Evolutionary conservation across 805 yeast genomes (phyloP).

Genomic region (Ogataea dorogensis): DNA sequence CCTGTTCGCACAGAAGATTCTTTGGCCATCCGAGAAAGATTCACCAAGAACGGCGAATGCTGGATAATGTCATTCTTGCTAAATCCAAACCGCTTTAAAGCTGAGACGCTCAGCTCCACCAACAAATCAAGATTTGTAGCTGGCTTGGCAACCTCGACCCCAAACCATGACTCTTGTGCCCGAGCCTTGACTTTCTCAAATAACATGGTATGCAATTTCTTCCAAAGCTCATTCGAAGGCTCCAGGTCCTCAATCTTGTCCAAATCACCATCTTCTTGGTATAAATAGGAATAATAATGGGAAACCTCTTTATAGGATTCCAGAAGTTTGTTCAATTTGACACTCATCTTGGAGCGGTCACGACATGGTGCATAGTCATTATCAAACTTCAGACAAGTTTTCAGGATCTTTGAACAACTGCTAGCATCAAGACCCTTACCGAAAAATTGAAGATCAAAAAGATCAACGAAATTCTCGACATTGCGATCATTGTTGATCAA

Average conservation of each 20-base stretch:
- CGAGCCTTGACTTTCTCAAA: slow-evolving; percentile 27
- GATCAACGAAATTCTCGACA: slow-evolving; percentile 22
- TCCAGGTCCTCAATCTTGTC: slow-evolving; percentile 35
- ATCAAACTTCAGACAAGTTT: slow-evolving; percentile 71
- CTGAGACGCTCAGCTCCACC: slow-evolving; percentile 17
- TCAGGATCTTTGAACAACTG: slow-evolving; percentile 22
- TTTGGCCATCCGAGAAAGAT: slow-evolving; percentile 23
- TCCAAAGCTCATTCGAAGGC: slow-evolving; percentile 43
- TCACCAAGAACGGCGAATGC: slow-evolving; percentile 21
- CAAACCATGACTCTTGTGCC: slow-evolving; percentile 17
- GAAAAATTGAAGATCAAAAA: slow-evolving; percentile 31
- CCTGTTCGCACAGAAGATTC: slow-evolving; percentile 16
- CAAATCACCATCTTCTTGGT: slow-evolving; percentile 30
- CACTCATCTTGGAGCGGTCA: slow-evolving; percentile 48
- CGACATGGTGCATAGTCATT: slow-evolving; percentile 69
- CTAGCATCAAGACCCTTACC: slow-evolving; percentile 21
- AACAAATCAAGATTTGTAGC: slow-evolving; percentile 30
- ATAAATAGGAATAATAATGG: slow-evolving; percentile 37
- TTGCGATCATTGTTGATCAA: slow-evolving; percentile 25
- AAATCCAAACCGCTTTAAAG: slow-evolving; percentile 24
- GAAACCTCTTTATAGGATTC: slow-evolving; percentile 46
- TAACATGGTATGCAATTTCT: slow-evolving; percentile 37
- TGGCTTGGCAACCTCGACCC: slow-evolving; percentile 14
- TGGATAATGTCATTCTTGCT: slow-evolving; percentile 21
- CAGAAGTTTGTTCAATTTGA: slow-evolving; percentile 43